These are phyloP conservation scores for Fusarium sp. DNA, from an alignment of 2,329 filamentous ascomycete genomes.

Conservation along the genomic window DNA sequence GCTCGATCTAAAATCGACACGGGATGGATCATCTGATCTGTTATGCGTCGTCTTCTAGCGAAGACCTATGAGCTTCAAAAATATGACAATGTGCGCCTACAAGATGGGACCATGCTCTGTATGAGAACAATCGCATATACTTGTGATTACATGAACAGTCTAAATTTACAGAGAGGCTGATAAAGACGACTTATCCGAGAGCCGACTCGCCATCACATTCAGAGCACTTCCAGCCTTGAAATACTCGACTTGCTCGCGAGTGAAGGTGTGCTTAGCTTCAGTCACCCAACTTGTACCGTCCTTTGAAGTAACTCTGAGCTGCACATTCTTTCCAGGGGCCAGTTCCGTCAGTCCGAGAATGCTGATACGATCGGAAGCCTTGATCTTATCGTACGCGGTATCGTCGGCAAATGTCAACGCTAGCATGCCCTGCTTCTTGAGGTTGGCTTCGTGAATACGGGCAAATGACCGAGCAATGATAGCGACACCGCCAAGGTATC, in stretches of 20 bases:
- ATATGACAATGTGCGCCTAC: too few species aligned
- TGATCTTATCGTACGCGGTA: conserved; percentile 88
- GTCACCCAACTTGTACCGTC: conserved; percentile 15
- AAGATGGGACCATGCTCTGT: too few species aligned
- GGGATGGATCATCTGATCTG: too few species aligned
- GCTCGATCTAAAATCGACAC: too few species aligned
- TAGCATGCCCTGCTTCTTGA: conserved; percentile 98
- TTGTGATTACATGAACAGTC: too few species aligned
- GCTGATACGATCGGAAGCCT: conserved; percentile 29
- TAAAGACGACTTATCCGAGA: neutral
- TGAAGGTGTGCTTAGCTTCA: conserved; percentile 28
- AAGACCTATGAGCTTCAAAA: too few species aligned
- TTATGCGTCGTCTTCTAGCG: too few species aligned
- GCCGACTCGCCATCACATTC: conserved; percentile 35
- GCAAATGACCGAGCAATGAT: conserved; percentile 92
- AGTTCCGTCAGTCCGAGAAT: conserved; percentile 19
- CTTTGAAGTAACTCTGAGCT: conserved; percentile 7
- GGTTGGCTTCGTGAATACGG: conserved; percentile 93
- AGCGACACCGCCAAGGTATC: conserved; percentile 87
- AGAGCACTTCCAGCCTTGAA: conserved; percentile 37
- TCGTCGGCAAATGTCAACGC: conserved; percentile 92
- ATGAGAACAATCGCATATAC: too few species aligned
- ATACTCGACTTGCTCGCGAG: conserved; percentile 29
- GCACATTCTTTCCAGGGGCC: conserved; percentile 12
- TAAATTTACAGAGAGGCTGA: neutral